Percentiles rank a stretch among this genome's conserved stretches.
phyloP scores from a whole-genome alignment of 2,329 filamentous ascomycete genomes.

The Colletotrichum sp. region DNA sequence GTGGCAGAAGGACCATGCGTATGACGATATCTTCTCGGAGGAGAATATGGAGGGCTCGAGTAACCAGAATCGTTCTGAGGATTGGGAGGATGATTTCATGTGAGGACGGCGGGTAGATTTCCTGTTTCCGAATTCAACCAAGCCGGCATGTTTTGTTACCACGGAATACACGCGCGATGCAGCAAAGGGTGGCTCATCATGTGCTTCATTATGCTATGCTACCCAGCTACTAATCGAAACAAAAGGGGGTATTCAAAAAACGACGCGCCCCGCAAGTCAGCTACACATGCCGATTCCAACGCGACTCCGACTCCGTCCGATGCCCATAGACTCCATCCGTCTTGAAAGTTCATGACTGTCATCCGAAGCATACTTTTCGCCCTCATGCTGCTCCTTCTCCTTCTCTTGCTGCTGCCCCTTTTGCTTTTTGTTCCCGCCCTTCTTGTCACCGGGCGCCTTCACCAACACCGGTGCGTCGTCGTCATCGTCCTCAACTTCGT shows the following conservation, averaged over 20 bases:
- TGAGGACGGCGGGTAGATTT: slow-evolving; percentile 41
- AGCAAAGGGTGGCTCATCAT: background rate
- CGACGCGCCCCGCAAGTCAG: slow-evolving; percentile 16
- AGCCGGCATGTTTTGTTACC: background rate
- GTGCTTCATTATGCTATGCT: background rate
- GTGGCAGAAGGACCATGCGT: slow-evolving; percentile 96
- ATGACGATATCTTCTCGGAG: slow-evolving; percentile 89
- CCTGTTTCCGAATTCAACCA: background rate
- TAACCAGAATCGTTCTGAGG: slow-evolving; percentile 81
- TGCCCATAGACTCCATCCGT: slow-evolving; percentile 36
- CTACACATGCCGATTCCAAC: slow-evolving; percentile 23
- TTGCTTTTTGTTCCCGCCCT: background rate
- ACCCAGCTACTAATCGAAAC: background rate
- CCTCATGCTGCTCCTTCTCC: background rate
- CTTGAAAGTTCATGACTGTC: slow-evolving; percentile 26
- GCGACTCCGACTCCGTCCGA: slow-evolving; percentile 28
- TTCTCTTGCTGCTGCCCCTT: background rate
- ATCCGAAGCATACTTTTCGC: slow-evolving; percentile 12
- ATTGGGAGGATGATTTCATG: slow-evolving; percentile 95
- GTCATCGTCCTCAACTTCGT: slow-evolving; percentile 30
- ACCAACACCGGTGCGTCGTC: slow-evolving; percentile 11
- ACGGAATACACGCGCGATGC: background rate
- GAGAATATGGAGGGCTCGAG: slow-evolving; percentile 78
- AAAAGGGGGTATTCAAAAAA: slow-evolving; percentile 13
- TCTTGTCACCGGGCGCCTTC: background rate